Conservation (phyloP, 352 stramenopile genomes). For the Blastocystis hominis region DNA sequence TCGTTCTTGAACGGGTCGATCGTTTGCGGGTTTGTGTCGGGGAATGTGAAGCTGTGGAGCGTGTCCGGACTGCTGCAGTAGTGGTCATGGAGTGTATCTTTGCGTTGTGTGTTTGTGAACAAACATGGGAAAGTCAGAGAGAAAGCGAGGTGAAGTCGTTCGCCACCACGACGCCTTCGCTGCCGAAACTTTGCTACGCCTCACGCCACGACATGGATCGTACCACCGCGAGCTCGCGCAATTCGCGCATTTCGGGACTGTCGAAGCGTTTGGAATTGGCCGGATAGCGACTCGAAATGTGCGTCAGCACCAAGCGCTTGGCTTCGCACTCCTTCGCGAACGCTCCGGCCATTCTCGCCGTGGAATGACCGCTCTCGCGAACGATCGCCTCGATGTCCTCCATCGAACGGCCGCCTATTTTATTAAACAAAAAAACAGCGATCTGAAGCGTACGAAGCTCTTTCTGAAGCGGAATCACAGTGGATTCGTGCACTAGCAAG, state of each 20-base stretch:
- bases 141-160: background rate
- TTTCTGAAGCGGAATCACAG: background rate
- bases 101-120: background rate
- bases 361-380: constrained; percentile 73
- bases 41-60: background rate
- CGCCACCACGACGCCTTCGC: background rate
- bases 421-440: background rate
- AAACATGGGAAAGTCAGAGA: background rate
- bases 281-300: constrained; percentile 70
- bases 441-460: background rate
- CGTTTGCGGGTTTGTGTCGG: background rate
- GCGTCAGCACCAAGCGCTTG: constrained; percentile 72
- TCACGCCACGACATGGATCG: background rate
- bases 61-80: background rate
- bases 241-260: background rate
- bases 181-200: background rate
- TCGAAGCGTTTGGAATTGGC: background rate
- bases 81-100: background rate
- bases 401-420: constrained; percentile 12
- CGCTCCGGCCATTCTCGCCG: constrained; percentile 70
- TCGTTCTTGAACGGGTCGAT: background rate
- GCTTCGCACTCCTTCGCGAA: constrained; percentile 69
- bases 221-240: background rate
- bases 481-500: constrained; percentile 57
- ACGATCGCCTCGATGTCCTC: constrained; percentile 64